These are phyloP conservation scores for Ascoidea asiatica DNA, from an alignment of 805 yeast species.

Conservation along the genomic window DNA sequence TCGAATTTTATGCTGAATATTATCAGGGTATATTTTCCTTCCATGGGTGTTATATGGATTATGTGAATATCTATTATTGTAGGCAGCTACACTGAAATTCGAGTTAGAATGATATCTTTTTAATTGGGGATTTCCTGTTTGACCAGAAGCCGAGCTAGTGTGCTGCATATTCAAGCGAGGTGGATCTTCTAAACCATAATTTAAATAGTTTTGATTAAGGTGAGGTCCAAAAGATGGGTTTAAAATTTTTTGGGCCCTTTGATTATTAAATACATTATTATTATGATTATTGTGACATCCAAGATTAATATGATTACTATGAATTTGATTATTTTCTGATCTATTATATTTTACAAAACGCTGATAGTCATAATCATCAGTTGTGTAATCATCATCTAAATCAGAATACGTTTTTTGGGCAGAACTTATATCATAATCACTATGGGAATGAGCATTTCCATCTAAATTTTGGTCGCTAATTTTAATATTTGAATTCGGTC, in stretches of 20 bases:
- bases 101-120: background rate
- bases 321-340: background rate
- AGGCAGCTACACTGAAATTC: background rate
- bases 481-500: background rate
- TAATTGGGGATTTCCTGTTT: background rate
- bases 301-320: constrained; percentile 1
- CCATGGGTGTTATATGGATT: no score
- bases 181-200: background rate
- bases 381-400: constrained; percentile 9
- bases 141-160: no score
- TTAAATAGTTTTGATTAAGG: background rate
- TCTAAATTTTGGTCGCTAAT: background rate
- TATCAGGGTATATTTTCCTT: no score
- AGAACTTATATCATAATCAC: background rate
- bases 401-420: constrained; percentile 11
- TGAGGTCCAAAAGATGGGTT: background rate
- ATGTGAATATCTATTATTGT: constrained; percentile 1
- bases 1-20: constrained; percentile 13
- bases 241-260: background rate
- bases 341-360: constrained; percentile 8
- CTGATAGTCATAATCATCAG: constrained; percentile 10
- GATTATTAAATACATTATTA: background rate
- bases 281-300: constrained; percentile 6
- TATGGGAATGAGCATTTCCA: background rate
- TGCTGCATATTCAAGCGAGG: no score